Conservation (phyloP, 345 rosid species). For the Citrus glauca region DNA sequence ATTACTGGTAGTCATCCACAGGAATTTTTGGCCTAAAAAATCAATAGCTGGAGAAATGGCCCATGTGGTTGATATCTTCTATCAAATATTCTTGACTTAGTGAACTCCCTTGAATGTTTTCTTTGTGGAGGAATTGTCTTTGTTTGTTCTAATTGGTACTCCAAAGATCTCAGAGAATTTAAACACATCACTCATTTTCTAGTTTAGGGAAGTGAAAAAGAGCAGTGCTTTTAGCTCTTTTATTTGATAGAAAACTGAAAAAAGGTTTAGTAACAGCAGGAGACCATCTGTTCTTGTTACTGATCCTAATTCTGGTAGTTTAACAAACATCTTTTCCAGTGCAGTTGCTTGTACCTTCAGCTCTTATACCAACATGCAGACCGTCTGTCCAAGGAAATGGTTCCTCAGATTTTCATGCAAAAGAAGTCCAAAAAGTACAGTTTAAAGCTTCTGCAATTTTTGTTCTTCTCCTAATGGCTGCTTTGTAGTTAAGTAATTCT, state of each 20-base stretch:
- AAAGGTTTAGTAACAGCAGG: not conserved
- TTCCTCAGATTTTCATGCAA: slow-evolving; percentile 66
- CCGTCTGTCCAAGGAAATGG: slow-evolving; percentile 59
- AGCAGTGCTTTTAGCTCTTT: not conserved
- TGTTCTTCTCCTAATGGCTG: not conserved
- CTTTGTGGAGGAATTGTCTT: not conserved
- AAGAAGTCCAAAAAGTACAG: slow-evolving; percentile 69
- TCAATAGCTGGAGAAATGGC: not conserved
- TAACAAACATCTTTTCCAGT: slow-evolving; percentile 33
- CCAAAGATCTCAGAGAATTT: not conserved
- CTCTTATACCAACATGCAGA: slow-evolving; percentile 74
- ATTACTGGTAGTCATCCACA: not conserved
- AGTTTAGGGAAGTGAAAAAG: not conserved
- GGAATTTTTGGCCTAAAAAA: not conserved
- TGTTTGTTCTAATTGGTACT: not conserved
- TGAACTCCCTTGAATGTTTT: not conserved
- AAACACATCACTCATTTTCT: not conserved
- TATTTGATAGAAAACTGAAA: not conserved
- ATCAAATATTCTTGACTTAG: not conserved
- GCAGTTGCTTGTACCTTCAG: slow-evolving; percentile 96
- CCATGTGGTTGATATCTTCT: not conserved
- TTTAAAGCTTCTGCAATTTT: slow-evolving; percentile 2
- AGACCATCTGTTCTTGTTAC: not conserved
- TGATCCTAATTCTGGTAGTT: slow-evolving; percentile 4
- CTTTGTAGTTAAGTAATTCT: not conserved